A percentile compares a stretch with the other conserved stretches of the same genome.
These are phyloP conservation scores for Hsuehochloa calcarea DNA, from an alignment of 176 grass and related monocot species.

Conservation along the genomic window DNA sequence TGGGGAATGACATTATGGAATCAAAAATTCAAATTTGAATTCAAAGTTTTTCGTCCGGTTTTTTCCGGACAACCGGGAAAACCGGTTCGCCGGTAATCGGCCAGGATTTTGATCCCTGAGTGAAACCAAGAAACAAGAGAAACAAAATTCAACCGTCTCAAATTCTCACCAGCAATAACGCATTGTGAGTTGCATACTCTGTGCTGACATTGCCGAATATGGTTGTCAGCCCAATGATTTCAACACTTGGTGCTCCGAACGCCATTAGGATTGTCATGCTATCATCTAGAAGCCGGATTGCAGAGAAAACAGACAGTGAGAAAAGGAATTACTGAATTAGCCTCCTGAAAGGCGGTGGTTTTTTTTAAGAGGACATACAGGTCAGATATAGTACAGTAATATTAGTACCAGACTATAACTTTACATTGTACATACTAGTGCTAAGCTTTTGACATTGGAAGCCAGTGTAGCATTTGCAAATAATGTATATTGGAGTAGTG, in stretches of 20 bases:
- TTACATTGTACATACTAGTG: neutral
- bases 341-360: neutral
- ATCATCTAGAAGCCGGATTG: conserved; percentile 61
- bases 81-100: no score
- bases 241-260: conserved; percentile 58
- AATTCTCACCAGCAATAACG: conserved; percentile 70
- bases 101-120: no score
- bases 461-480: neutral
- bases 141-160: neutral
- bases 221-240: conserved; percentile 83
- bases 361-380: neutral
- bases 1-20: no score
- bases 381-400: neutral
- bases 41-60: no score
- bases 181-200: conserved; percentile 70
- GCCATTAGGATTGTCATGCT: conserved; percentile 93
- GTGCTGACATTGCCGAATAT: conserved; percentile 78
- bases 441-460: neutral
- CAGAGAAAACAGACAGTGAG: conserved; percentile 3
- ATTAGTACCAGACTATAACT: neutral
- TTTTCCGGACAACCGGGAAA: no score
- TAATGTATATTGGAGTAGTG: neutral
- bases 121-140: neutral
- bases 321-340: neutral
- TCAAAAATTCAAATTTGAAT: no score